phyloP scores from a whole-genome alignment of 2,329 filamentous ascomycete genomes.

The Teratosphaeria viscida region DNA sequence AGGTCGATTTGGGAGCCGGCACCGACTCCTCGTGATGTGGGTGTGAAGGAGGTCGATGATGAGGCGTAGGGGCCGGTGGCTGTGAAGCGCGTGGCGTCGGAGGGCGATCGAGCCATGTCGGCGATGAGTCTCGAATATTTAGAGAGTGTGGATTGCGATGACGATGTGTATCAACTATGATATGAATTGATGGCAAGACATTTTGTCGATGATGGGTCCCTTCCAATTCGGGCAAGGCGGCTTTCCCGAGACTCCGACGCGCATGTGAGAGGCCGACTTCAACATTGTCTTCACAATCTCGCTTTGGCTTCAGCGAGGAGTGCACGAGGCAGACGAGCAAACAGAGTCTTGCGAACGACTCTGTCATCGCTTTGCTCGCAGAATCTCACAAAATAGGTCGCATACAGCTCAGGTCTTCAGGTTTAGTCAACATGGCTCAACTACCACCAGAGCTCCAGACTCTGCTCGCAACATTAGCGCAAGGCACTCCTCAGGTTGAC shows the following conservation, averaged over 20 bases:
- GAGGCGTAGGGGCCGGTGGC: slow-evolving; percentile 59
- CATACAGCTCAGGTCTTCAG: neutral
- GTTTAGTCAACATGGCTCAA: neutral
- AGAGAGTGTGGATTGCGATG: neutral
- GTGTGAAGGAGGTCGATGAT: slow-evolving; percentile 43
- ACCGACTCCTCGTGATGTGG: slow-evolving; percentile 11
- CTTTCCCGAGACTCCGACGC: neutral
- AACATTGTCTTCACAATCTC: neutral
- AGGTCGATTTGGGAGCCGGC: slow-evolving; percentile 19
- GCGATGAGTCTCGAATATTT: neutral
- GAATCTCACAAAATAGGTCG: neutral
- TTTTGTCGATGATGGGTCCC: neutral
- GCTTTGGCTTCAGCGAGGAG: neutral
- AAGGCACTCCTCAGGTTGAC: slow-evolving; percentile 9
- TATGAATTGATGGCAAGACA: neutral
- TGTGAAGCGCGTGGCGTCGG: slow-evolving; percentile 72
- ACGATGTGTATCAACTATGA: neutral
- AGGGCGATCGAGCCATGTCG: slow-evolving; percentile 54
- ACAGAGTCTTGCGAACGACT: neutral
- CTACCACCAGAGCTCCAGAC: slow-evolving; percentile 20
- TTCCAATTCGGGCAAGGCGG: neutral
- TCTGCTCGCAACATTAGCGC: slow-evolving; percentile 26
- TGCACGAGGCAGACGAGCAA: too few species aligned
- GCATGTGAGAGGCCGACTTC: neutral
- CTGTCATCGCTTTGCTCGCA: neutral